Base-by-base conservation (phyloP, 257 asterid genomes). In the Rauvolfia tetraphylla region DNA sequence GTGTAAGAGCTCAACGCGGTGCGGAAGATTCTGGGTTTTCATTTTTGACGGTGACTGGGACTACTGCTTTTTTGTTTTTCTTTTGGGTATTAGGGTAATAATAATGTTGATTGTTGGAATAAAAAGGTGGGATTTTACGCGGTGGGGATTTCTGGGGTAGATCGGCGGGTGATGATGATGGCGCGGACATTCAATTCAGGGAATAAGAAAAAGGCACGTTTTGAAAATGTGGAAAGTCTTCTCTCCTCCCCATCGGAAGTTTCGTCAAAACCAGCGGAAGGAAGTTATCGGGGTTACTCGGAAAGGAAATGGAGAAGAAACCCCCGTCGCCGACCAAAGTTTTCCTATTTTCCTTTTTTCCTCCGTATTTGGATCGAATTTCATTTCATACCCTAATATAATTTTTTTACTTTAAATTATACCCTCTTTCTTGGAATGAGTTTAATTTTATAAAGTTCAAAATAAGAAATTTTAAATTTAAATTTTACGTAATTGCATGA, bases 11-110 rank as follows among this genome's bases (percentile, higher is more conserved):
- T 33, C 27, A 84, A 83, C 91, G 88, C 89, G 91, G 82, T 48
- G 79, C 79, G 86, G 91, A 82, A 86, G 84, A 70, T 85, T 84
- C 93, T 57, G 36, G 76, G 62, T 71, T 46, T 73, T 5, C 66
- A 61, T 38, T 29, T 53, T 75, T 36, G 74, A 79, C 84, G 83
- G 67, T 68, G 84, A 81, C 78, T 57, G 31, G 78, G 76, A 76
- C 72, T 68, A 29, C 27, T 20, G 10, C 48, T 44, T 34, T 29
- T 42, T 39, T 68, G 22, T 17, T 18, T 27, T 34, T 48, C 36
- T 41, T 34, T 65, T 25, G 56, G 53, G 72, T n/a, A 20, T 38
- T 2, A 14, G 48, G 74, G 39, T 23, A 11, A 17, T n/a, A 17
- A 0, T 13, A 3, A 10, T 42, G 0, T 33, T 20, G 72, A 38